Base-by-base conservation (phyloP, 345 rosid genomes). In the Moricandia moricandioides region DNA sequence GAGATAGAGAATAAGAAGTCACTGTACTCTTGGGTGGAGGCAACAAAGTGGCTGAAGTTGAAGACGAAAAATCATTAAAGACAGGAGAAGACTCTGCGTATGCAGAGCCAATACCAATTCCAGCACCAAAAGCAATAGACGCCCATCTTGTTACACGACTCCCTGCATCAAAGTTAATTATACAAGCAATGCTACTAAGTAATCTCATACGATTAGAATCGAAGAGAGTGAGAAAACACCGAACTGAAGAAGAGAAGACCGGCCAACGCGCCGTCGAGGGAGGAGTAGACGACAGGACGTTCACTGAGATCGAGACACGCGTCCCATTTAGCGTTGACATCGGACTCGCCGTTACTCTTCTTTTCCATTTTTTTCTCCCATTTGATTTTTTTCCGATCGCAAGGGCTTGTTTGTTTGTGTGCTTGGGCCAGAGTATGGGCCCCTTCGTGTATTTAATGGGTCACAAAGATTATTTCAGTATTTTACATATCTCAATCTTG, bases 231-330 rank as follows among this genome's bases (percentile, higher is more conserved):
- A 35, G 56, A 39, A 57, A 45, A 69, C 78, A 61, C 64, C 18
- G 67, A 75, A 95, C 99, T 85, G 93, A 92, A 95, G 84, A 95
- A 82, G 63, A 95, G 93, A 74, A 95, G 91, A 71, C 93, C 97
- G 37, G 84, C 83, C 40, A 89, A 87, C 10, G 89, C 92, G 64
- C 97, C 97, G 67, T 85, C 89, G 71, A 88, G 62, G 78, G 99
- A 86, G 3, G 97, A 86, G 86, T 92, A 95, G 57, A 88, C 86
- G 70, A 85, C 77, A 57, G 97, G 92, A 24, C 97, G 99, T 49
- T 86, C 81, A 12, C 89, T 84, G 66, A 92, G 96, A 88, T 92
- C 97, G 79, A 90, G 69, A 83, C 97, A 95, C 6, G 86, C 89
- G 83, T 92, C 97, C 97, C 97, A 92, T 77, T 95, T 92, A 0